phyloP scores from a whole-genome alignment of 176 grass and related monocot species.

The Bothriochloa decipiens region DNA sequence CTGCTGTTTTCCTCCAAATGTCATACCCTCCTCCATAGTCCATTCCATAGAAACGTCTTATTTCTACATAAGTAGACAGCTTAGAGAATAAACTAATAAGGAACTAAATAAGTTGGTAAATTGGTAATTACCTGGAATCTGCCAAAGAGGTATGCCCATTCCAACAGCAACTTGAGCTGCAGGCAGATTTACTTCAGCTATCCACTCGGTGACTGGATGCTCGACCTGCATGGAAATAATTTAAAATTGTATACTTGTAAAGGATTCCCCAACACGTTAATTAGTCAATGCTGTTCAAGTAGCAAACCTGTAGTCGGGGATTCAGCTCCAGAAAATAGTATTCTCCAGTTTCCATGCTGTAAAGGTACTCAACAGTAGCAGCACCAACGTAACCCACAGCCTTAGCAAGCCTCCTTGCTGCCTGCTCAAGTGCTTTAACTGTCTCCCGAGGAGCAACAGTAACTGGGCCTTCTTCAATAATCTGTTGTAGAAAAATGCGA shows the following conservation, averaged over 20 bases:
- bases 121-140: conserved; percentile 77
- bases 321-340: conserved; percentile 99
- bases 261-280: conserved; percentile 7
- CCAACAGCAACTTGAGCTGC: conserved; percentile 97
- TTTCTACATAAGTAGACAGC: conserved; percentile 59
- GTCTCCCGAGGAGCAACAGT: conserved; percentile 85
- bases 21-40: conserved; percentile 85
- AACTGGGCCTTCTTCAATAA: conserved; percentile 96
- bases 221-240: conserved; percentile 60
- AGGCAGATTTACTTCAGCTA: conserved; percentile 94
- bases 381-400: conserved; percentile 92
- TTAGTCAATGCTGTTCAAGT: conserved; percentile 24
- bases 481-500: conserved; percentile 52
- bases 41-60: conserved; percentile 98
- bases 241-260: conserved; percentile 22
- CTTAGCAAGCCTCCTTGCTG: conserved; percentile 96
- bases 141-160: conserved; percentile 98
- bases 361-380: conserved; percentile 98
- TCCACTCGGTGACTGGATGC: conserved; percentile 99
- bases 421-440: conserved; percentile 92
- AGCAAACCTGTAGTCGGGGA: conserved; percentile 76
- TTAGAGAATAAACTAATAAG: conserved; percentile 21
- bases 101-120: neutral
- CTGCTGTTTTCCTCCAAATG: conserved; percentile 79
- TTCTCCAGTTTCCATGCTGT: conserved; percentile 99